Evolutionary conservation across 257 asterid genomes (phyloP).

Genomic region (Solanum pinnatisectum): DNA sequence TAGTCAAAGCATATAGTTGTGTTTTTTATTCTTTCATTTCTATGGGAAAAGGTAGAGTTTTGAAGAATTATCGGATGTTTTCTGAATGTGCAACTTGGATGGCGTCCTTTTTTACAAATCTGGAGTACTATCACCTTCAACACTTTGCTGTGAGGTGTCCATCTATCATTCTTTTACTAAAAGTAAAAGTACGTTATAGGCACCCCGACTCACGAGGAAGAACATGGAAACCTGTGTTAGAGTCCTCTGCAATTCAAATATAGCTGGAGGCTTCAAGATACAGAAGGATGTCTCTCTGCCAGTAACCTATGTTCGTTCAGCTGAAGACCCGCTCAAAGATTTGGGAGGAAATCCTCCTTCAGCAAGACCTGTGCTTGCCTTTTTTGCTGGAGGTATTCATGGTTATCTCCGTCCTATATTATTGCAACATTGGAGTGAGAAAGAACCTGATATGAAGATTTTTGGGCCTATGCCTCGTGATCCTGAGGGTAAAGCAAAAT

Average conservation of each 20-base stretch:
- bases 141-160: not conserved
- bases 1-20: not conserved
- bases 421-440: conserved; percentile 38
- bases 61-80: not conserved
- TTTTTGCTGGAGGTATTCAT: conserved; percentile 64
- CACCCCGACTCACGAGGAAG: conserved; percentile 32
- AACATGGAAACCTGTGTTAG: conserved; percentile 26
- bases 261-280: conserved; percentile 41
- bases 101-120: not conserved
- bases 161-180: not conserved
- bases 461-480: conserved; percentile 48
- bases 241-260: conserved; percentile 48
- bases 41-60: not conserved
- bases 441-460: conserved; percentile 48
- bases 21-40: not conserved
- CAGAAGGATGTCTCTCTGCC: conserved; percentile 57
- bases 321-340: conserved; percentile 37
- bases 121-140: not conserved
- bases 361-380: conserved; percentile 34
- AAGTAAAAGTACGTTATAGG: conserved; percentile 19
- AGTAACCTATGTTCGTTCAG: conserved; percentile 35
- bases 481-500: conserved; percentile 35
- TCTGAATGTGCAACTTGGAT: not conserved
- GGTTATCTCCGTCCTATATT: conserved; percentile 54
- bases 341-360: conserved; percentile 39